Evolutionary conservation across 306 rosid genomes (phyloP).

Genomic region (Aeschynomene evenia): DNA sequence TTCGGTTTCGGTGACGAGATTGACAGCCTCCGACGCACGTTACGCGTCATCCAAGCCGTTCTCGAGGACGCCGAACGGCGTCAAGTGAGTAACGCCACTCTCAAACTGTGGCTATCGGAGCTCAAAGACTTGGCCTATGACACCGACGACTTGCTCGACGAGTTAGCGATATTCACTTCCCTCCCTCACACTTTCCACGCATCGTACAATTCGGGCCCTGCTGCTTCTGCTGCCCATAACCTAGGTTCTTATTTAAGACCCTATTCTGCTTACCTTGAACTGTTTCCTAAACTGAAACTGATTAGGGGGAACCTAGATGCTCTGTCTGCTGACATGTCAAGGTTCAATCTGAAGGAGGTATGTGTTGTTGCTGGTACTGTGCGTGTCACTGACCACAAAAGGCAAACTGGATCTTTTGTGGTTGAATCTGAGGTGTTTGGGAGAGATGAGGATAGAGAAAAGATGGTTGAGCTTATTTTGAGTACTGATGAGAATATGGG

Average conservation of each 20-base stretch:
- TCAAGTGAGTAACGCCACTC: background rate
- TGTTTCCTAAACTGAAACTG: background rate
- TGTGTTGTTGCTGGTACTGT: too few relatives aligned
- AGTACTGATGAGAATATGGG: too few relatives aligned
- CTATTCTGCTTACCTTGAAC: background rate
- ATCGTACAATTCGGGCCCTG: too few relatives aligned
- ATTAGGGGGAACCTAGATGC: background rate
- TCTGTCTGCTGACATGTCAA: background rate
- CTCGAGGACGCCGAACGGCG: conserved; percentile 31
- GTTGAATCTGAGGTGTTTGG: conserved; percentile 23
- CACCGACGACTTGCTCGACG: conserved; percentile 22
- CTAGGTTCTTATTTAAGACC: background rate
- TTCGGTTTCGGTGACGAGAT: conserved; percentile 9
- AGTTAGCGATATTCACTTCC: background rate
- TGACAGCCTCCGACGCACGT: background rate
- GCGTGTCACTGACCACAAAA: background rate
- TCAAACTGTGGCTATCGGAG: conserved; percentile 12
- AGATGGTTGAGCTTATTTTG: background rate
- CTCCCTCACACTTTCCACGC: too few relatives aligned
- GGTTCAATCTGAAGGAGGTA: background rate
- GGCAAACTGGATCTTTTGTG: conserved; percentile 18
- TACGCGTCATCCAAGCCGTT: conserved; percentile 13
- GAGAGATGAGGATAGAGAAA: conserved; percentile 15
- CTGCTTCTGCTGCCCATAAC: too few relatives aligned
- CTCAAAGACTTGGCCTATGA: conserved; percentile 16